Conservation (phyloP, 164 flowering plant species). For the Liquidambar formosana region DNA sequence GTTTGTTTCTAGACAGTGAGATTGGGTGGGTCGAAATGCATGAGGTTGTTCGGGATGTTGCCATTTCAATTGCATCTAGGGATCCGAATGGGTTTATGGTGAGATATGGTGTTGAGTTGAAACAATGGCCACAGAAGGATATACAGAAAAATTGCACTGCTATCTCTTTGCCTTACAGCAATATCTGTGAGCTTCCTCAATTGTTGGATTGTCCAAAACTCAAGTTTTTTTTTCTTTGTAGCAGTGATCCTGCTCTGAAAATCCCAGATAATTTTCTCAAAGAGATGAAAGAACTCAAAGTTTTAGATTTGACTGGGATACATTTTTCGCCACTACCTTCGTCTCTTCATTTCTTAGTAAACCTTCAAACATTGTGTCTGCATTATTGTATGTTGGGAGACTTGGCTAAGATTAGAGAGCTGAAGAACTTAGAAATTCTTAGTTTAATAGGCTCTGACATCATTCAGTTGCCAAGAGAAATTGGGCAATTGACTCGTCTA, state of each 20-base stretch:
- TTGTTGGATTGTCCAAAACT: slow-evolving; percentile 11
- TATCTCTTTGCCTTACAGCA: neutral
- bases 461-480: slow-evolving; percentile 8
- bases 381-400: neutral
- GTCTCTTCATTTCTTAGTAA: neutral
- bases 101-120: neutral
- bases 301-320: slow-evolving; percentile 6
- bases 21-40: neutral
- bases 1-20: slow-evolving; percentile 13
- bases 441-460: neutral
- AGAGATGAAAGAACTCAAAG: slow-evolving; percentile 14
- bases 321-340: neutral
- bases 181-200: slow-evolving; percentile 10
- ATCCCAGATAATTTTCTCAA: slow-evolving; percentile 13
- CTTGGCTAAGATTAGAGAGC: slow-evolving; percentile 10
- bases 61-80: slow-evolving; percentile 13
- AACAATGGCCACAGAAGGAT: slow-evolving; percentile 4
- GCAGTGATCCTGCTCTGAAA: no score
- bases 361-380: slow-evolving; percentile 20
- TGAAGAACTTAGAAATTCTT: slow-evolving; percentile 19
- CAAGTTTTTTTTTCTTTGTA: neutral
- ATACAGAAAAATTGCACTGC: neutral
- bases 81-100: neutral
- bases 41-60: slow-evolving; percentile 21
- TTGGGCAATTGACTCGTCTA: slow-evolving; percentile 17